phyloP scores from a whole-genome alignment of 1,139 yeast genomes.

The Protomyces macrosporus region DNA sequence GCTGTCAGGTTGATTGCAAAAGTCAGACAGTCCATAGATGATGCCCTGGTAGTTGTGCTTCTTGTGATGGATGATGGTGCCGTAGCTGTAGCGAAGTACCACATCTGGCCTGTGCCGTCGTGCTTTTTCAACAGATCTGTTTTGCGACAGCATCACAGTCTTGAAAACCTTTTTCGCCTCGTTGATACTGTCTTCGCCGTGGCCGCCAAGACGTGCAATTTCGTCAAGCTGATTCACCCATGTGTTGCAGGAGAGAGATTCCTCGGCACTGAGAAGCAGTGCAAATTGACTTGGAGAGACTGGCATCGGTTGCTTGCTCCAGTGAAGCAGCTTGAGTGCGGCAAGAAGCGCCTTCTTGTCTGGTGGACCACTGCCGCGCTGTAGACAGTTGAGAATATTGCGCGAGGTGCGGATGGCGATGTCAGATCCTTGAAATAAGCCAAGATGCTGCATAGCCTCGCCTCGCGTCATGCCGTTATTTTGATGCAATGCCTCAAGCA shows the following conservation, averaged over 20 bases:
- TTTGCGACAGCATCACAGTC: not conserved
- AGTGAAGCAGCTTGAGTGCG: slow-evolving; percentile 1
- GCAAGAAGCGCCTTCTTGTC: slow-evolving; percentile 1
- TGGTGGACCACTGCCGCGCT: slow-evolving; percentile 3
- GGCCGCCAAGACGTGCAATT: not conserved
- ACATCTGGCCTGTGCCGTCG: not conserved
- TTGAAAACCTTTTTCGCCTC: not conserved
- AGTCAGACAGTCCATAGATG: slow-evolving; percentile 4
- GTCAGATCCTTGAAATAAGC: not conserved
- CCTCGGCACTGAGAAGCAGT: not conserved
- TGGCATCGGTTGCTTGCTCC: slow-evolving; percentile 4
- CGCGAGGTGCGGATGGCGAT: slow-evolving; percentile 1
- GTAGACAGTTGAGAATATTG: slow-evolving; percentile 8
- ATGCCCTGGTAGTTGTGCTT: not conserved
- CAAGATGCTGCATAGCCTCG: not conserved
- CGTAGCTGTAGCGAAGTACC: not conserved
- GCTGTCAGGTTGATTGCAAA: slow-evolving; percentile 1
- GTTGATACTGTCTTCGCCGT: not conserved
- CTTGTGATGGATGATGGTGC: not conserved
- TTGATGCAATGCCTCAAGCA: not conserved
- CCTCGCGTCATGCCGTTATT: not conserved
- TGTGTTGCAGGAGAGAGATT: slow-evolving; percentile 1
- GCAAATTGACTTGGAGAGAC: slow-evolving; percentile 2
- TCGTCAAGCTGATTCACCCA: slow-evolving; percentile 1
- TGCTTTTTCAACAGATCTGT: not conserved